Conservation (phyloP, 805 yeast species). For the Zygotorulaspora florentina region DNA sequence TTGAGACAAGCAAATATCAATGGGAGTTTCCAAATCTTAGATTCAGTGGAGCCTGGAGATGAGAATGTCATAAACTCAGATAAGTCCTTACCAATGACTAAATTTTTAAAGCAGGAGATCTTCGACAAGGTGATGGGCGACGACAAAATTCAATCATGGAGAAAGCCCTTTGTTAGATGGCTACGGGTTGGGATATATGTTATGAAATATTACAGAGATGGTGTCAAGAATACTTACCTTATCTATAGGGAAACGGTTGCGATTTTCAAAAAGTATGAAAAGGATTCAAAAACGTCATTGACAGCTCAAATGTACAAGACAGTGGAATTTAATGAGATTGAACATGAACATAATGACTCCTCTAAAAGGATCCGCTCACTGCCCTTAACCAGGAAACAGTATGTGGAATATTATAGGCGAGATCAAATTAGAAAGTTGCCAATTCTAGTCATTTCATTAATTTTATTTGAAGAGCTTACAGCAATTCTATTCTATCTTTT, state of each 20-base stretch:
- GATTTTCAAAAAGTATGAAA: conserved; percentile 27
- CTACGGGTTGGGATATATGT: conserved; percentile 43
- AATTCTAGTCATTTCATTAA: conserved; percentile 43
- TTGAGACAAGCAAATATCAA: conserved; percentile 5
- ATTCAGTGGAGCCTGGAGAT: conserved; percentile 1
- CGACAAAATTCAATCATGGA: conserved; percentile 25
- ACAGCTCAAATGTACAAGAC: conserved; percentile 15
- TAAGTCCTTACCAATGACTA: conserved; percentile 32
- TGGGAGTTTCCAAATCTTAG: conserved; percentile 2
- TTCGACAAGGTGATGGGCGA: conserved; percentile 28
- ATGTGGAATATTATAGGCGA: conserved; percentile 44
- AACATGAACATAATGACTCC: conserved; percentile 20
- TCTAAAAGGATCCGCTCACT: conserved; percentile 21
- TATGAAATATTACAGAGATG: conserved; percentile 52
- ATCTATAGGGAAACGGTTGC: conserved; percentile 36
- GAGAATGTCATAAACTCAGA: conserved; percentile 26
- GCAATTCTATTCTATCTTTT: conserved; percentile 49
- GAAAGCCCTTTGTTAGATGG: conserved; percentile 34
- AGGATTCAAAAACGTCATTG: conserved; percentile 22
- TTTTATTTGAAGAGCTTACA: conserved; percentile 51
- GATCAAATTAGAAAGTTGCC: conserved; percentile 50
- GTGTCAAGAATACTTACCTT: conserved; percentile 52
- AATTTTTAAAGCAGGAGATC: conserved; percentile 28
- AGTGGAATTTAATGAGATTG: conserved; percentile 33
- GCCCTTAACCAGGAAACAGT: conserved; percentile 43